These are phyloP conservation scores for Myriosclerotinia duriaeana DNA, from an alignment of 2,329 filamentous ascomycete species.

Conservation along the genomic window DNA sequence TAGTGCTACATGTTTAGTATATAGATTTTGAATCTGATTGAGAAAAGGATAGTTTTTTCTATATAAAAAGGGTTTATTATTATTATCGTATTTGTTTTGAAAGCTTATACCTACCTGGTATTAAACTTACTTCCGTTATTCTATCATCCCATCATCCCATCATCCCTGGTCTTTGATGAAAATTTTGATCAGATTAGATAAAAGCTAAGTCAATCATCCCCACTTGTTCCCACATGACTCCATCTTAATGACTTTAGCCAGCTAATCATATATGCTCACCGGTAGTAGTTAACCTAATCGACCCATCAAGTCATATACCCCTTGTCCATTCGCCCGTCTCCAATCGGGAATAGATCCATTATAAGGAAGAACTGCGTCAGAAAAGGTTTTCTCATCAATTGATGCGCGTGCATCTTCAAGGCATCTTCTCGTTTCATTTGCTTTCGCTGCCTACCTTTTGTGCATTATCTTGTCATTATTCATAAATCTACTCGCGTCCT, in stretches of 20 bases:
- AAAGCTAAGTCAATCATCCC: conserved; percentile 6
- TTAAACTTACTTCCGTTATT: neutral
- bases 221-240: neutral
- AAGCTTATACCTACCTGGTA: no score
- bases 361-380: neutral
- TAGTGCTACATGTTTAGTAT: no score
- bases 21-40: no score
- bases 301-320: conserved; percentile 1
- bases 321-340: neutral
- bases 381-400: neutral
- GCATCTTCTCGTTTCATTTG: neutral
- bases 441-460: neutral
- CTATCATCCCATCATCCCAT: no score
- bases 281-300: neutral
- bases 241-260: conserved; percentile 3
- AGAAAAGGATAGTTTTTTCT: no score
- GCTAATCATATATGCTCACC: conserved; percentile 7
- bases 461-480: neutral
- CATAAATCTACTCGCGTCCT: neutral
- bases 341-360: neutral
- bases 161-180: conserved; percentile 13
- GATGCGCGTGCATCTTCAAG: neutral
- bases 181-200: conserved; percentile 22
- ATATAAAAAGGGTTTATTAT: no score
- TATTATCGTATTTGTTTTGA: no score